Conservation (phyloP, 1,284 basidiomycete genomes). For the Cryptococcus deneoformans region DNA sequence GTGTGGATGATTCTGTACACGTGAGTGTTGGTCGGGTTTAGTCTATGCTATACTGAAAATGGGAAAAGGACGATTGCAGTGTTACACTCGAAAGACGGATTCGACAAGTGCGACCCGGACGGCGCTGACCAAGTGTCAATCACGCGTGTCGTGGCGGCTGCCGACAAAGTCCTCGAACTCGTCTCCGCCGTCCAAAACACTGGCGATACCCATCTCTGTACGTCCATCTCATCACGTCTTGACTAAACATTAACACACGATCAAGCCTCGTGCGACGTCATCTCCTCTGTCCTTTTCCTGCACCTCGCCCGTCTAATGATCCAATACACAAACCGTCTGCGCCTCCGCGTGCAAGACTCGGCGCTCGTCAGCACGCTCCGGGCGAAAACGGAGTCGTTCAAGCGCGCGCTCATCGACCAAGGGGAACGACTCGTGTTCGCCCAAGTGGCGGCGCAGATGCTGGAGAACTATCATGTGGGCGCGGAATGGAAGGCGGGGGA, state of each 20-base stretch:
- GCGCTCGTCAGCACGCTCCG: slow-evolving; percentile 2
- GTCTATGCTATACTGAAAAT: not conserved
- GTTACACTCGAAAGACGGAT: slow-evolving; percentile 24
- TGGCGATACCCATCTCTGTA: slow-evolving; percentile 1
- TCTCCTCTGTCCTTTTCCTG: slow-evolving; percentile 1
- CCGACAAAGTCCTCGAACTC: slow-evolving; percentile 19
- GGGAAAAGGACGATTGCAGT: not conserved
- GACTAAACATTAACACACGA: not conserved
- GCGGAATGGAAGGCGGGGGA: not conserved
- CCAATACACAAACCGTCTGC: slow-evolving; percentile 2
- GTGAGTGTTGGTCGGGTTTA: slow-evolving; percentile 10
- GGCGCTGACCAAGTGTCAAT: slow-evolving; percentile 16
- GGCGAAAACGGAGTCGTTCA: slow-evolving; percentile 2
- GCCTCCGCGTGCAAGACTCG: not conserved
- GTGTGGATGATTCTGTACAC: slow-evolving; percentile 25
- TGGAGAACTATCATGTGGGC: not conserved
- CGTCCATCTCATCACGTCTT: not conserved
- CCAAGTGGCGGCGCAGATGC: not conserved
- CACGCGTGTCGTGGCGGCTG: slow-evolving; percentile 20
- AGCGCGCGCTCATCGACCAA: not conserved
- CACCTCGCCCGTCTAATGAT: slow-evolving; percentile 4
- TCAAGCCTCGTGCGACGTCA: slow-evolving; percentile 1
- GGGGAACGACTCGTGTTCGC: not conserved
- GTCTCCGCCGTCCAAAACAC: slow-evolving; percentile 21
- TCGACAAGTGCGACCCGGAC: slow-evolving; percentile 14